These are phyloP conservation scores for Populus hybrid DNA, from an alignment of 441 rosid genomes.

Conservation along the genomic window DNA sequence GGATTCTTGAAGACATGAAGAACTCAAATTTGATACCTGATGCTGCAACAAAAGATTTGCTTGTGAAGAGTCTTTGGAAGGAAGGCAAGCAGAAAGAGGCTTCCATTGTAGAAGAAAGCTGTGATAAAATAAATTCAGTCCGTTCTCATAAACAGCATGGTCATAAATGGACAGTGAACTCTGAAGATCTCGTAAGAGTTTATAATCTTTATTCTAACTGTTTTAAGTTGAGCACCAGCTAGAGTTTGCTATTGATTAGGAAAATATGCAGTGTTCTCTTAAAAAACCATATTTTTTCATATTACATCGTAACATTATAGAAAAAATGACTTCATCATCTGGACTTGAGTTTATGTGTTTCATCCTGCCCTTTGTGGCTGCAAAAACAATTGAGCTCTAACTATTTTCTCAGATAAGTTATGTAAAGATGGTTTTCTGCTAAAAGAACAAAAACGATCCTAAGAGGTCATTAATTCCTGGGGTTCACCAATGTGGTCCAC, in stretches of 20 bases:
- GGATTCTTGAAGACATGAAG: slow-evolving; percentile 76
- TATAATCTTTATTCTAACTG: slow-evolving; percentile 52
- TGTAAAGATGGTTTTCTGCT: background rate
- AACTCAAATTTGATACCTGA: slow-evolving; percentile 60
- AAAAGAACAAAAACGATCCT: background rate
- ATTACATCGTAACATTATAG: background rate
- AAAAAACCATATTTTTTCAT: background rate
- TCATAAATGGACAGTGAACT: slow-evolving; percentile 80
- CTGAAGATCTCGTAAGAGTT: slow-evolving; percentile 57
- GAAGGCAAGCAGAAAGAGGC: slow-evolving; percentile 94
- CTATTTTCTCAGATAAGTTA: background rate
- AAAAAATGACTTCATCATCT: background rate
- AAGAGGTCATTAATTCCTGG: background rate
- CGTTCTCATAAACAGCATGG: slow-evolving; percentile 58
- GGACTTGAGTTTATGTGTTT: background rate
- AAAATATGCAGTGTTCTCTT: background rate
- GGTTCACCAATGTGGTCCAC: background rate
- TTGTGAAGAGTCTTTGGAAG: slow-evolving; percentile 84
- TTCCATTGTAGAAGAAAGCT: slow-evolving; percentile 69
- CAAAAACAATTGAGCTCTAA: background rate
- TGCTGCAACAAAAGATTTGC: slow-evolving; percentile 64
- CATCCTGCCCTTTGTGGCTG: background rate
- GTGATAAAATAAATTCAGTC: slow-evolving; percentile 34
- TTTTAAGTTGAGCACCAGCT: slow-evolving; percentile 23
- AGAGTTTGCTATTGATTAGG: slow-evolving; percentile 11